A percentile compares a stretch with the other conserved stretches of the same genome.
Evolutionary conservation across 768 basidiomycete genomes (phyloP).

Genomic region (Sarcomyxa edulis): DNA sequence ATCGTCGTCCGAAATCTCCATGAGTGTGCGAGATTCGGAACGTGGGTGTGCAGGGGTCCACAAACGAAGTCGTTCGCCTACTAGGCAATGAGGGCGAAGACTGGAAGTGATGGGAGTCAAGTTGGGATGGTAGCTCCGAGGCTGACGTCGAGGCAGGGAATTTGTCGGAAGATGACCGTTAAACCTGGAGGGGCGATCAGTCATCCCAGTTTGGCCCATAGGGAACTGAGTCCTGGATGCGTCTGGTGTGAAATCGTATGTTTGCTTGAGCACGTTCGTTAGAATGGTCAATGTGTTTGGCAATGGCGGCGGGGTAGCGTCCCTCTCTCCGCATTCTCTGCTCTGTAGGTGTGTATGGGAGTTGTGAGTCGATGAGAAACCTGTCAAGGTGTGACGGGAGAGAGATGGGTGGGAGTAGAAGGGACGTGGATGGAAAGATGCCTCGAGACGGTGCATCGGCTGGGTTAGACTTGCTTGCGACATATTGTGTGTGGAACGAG

Average conservation of each 20-base stretch:
- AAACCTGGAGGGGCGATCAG: background rate
- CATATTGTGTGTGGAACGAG: constrained; percentile 23
- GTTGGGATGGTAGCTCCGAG: constrained; percentile 6
- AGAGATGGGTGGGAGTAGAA: constrained; percentile 23
- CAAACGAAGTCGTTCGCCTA: constrained; percentile 15
- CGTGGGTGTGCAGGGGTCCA: constrained; percentile 13
- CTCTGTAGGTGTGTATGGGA: constrained; percentile 8
- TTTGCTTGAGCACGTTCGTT: background rate
- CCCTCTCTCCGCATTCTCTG: background rate
- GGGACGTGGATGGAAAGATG: constrained; percentile 10
- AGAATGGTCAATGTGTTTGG: constrained; percentile 1
- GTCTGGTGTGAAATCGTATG: background rate
- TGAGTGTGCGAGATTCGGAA: background rate
- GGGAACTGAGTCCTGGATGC: constrained; percentile 3
- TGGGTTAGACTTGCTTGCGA: constrained; percentile 29
- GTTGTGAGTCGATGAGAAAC: constrained; percentile 21
- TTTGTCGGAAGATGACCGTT: background rate
- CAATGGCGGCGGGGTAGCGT: background rate
- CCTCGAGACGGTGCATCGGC: constrained; percentile 34
- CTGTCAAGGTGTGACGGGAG: constrained; percentile 20
- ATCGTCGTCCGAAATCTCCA: constrained; percentile 14
- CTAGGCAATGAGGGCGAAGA: constrained; percentile 20
- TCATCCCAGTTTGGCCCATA: no score
- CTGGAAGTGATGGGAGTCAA: constrained; percentile 13
- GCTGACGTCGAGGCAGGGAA: constrained; percentile 1